Evolutionary conservation across 495 filamentous ascomycete genomes (phyloP).

Genomic region (Penicillium manginii): DNA sequence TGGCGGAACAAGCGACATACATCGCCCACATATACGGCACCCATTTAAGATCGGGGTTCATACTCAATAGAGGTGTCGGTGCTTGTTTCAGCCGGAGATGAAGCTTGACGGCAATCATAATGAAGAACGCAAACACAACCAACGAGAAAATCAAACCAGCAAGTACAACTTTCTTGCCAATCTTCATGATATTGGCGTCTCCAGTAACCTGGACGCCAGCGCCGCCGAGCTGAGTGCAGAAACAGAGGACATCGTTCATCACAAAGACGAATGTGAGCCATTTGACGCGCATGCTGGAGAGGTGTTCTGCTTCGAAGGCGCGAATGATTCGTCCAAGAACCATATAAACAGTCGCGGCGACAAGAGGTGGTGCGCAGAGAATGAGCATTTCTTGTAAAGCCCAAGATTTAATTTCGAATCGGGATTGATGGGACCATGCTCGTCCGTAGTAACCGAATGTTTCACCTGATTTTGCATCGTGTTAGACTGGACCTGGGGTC

Average conservation of each 20-base stretch:
- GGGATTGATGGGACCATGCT: slow-evolving; percentile 39
- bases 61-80: slow-evolving; percentile 16
- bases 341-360: slow-evolving; percentile 65
- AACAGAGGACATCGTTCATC: slow-evolving; percentile 40
- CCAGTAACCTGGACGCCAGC: slow-evolving; percentile 49
- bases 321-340: slow-evolving; percentile 56
- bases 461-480: slow-evolving; percentile 36
- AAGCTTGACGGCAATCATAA: slow-evolving; percentile 28
- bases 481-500: background rate
- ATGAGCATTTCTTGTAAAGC: slow-evolving; percentile 50
- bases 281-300: slow-evolving; percentile 31
- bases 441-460: slow-evolving; percentile 53
- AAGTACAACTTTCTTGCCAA: slow-evolving; percentile 38
- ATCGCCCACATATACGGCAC: slow-evolving; percentile 40
- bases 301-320: slow-evolving; percentile 51
- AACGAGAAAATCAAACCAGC: slow-evolving; percentile 39
- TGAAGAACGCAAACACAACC: slow-evolving; percentile 35
- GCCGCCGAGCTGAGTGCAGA: slow-evolving; percentile 40
- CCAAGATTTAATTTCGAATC: slow-evolving; percentile 36
- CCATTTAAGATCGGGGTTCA: slow-evolving; percentile 28
- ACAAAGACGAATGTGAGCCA: slow-evolving; percentile 41
- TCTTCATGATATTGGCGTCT: slow-evolving; percentile 31
- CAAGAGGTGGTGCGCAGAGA: slow-evolving; percentile 48
- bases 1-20: slow-evolving; percentile 39
- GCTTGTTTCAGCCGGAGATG: slow-evolving; percentile 22